Evolutionary conservation across 108 stramenopile genomes (phyloP), one percentile per base, ranked within the genome.

Genomic region (Discostella pseudostelligera): DNA sequence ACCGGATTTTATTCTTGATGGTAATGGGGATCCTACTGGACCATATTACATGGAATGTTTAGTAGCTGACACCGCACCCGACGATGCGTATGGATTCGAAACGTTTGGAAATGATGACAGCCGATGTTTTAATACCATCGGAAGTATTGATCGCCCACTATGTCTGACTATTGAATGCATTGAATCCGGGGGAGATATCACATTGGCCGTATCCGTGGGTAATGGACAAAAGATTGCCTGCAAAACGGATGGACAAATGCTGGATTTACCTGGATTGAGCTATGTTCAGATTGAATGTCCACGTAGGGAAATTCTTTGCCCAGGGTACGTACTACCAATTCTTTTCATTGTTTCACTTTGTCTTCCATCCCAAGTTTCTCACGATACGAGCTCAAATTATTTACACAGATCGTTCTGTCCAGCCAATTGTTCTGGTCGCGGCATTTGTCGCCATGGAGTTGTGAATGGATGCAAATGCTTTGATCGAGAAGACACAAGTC

Each of bases 361-460:
- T 57, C 29, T 55, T 25, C 21, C 56, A 16, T 25, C 14, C 1
- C 42, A 0, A 20, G n/a, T 4, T 16, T 14, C n/a, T 67, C 12
- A 39, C 22, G 7, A 20, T 9, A 17, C 24, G 28, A 9, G 59
- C 17, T 35, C 11, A 39, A 14, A 48, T 17, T 22, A 19, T 16
- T 9, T 0, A n/a, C 39, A 11, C 10, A 63, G 62, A 42, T 59
- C 36, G 13, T 70, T 46, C 39, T 71, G 70, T 37, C 70, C 70
- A 35, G 64, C 62, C 9, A 71, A 64, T 58, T 71, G 70, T 25
- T 46, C 70, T 13, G 70, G 70, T n/a, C 62, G 70, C 26, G 70
- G 70, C 17, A 36, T 40, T 21, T 71, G 70, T 32, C 44, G 22
- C 8, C 62, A 65, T 40, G 32, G 53, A 1, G 39, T 39, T 24